A percentile compares a stretch with the other conserved stretches of the same genome.
These are phyloP conservation scores for Zygotorulaspora mrakii DNA, from an alignment of 1,139 yeast species.

Conservation along the genomic window DNA sequence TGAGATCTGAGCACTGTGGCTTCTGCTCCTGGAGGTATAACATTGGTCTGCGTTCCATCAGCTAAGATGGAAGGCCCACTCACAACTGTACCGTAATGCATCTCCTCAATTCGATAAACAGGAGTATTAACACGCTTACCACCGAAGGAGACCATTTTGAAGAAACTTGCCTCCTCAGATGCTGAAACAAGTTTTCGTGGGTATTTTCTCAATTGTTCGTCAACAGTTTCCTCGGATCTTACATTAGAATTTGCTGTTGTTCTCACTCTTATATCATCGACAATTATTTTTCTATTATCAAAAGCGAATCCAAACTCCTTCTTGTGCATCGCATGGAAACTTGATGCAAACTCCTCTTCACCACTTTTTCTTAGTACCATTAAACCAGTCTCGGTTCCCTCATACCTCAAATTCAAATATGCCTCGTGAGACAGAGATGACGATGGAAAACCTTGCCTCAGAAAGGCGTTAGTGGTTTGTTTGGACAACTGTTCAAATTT, in stretches of 20 bases:
- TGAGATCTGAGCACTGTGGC: conserved; percentile 63
- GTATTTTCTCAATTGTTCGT: conserved; percentile 35
- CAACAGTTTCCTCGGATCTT: conserved; percentile 37
- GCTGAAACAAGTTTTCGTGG: conserved; percentile 20
- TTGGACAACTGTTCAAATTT: conserved; percentile 37
- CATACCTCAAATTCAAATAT: conserved; percentile 71
- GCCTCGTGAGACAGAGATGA: conserved; percentile 48
- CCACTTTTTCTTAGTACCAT: conserved; percentile 49
- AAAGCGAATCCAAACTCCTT: conserved; percentile 70
- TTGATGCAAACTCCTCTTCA: conserved; percentile 37
- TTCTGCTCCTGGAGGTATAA: conserved; percentile 63
- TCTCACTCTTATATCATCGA: conserved; percentile 78
- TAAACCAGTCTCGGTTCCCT: conserved; percentile 85
- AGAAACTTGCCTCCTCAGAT: conserved; percentile 30
- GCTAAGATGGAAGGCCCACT: conserved; percentile 80
- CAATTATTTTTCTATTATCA: conserved; percentile 54
- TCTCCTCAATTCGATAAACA: conserved; percentile 48
- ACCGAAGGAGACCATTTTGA: conserved; percentile 45
- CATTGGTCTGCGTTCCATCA: conserved; percentile 82
- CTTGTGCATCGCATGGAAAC: conserved; percentile 50
- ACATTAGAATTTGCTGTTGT: conserved; percentile 49
- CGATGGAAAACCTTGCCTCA: conserved; percentile 46
- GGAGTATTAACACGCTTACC: conserved; percentile 51
- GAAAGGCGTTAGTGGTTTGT: conserved; percentile 35
- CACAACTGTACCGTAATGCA: conserved; percentile 51